These are phyloP conservation scores for Dendrostoma leiphaemia DNA, from an alignment of 2,329 filamentous ascomycete genomes.

Conservation along the genomic window DNA sequence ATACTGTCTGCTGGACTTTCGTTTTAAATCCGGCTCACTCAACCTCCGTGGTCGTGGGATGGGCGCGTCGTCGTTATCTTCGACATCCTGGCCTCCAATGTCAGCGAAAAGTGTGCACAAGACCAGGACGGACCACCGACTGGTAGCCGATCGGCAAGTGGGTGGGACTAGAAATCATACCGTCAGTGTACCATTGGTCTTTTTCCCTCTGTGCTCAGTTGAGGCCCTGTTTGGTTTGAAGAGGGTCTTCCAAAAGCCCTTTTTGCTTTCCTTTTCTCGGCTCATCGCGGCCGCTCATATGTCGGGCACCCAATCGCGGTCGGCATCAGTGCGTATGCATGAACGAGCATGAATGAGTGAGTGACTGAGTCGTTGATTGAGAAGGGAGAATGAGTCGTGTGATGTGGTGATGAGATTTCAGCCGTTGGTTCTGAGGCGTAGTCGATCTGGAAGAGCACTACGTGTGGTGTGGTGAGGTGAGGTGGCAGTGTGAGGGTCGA, in stretches of 20 bases:
- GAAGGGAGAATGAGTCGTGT: background rate
- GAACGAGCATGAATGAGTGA: background rate
- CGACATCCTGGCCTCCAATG: background rate
- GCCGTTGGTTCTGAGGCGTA: background rate
- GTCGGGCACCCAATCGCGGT: slow-evolving; percentile 8
- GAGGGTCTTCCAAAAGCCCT: slow-evolving; percentile 17
- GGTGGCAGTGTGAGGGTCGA: background rate
- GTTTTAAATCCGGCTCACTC: slow-evolving; percentile 8
- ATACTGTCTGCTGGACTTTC: background rate
- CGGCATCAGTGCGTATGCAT: slow-evolving; percentile 1
- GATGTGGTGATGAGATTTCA: background rate
- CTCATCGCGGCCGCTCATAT: slow-evolving; percentile 16
- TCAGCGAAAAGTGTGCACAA: slow-evolving; percentile 6
- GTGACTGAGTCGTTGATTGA: no score
- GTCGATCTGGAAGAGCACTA: background rate
- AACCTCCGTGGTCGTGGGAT: slow-evolving; percentile 10
- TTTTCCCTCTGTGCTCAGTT: background rate
- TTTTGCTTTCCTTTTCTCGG: slow-evolving; percentile 16
- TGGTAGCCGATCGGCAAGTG: no score
- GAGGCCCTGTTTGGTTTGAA: slow-evolving; percentile 9
- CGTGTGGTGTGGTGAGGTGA: background rate
- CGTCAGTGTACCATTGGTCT: background rate
- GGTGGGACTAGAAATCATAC: background rate
- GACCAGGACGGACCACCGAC: no score
- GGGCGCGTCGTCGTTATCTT: background rate